Evolutionary conservation across 768 basidiomycete species (phyloP).

Genomic region (Podaxis sp.): DNA sequence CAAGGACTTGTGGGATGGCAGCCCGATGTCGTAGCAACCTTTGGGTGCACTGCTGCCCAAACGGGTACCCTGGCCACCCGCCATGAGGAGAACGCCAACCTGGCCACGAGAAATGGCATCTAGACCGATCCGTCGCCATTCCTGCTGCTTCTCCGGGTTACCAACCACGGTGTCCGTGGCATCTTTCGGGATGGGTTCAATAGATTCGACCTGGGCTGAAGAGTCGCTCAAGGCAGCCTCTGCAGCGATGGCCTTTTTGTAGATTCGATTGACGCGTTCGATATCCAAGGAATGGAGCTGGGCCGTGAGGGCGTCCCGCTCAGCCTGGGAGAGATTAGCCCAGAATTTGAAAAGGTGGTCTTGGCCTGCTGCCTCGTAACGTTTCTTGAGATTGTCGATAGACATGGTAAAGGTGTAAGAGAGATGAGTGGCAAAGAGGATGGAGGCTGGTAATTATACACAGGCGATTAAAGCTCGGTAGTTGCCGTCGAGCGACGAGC

Average conservation of each 20-base stretch:
- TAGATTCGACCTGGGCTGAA: slow-evolving; percentile 42
- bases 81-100: slow-evolving; percentile 96
- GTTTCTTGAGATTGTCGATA: slow-evolving; percentile 52
- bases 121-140: slow-evolving; percentile 81
- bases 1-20: slow-evolving; percentile 89
- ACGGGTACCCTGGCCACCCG: slow-evolving; percentile 96
- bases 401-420: slow-evolving; percentile 43
- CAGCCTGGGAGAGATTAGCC: slow-evolving; percentile 60
- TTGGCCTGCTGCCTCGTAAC: slow-evolving; percentile 81
- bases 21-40: slow-evolving; percentile 96
- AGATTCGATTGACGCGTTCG: slow-evolving; percentile 88
- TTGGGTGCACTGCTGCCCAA: slow-evolving; percentile 92
- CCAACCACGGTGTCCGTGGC: slow-evolving; percentile 61
- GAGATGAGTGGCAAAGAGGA: slow-evolving; percentile 1
- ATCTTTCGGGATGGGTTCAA: slow-evolving; percentile 80
- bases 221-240: slow-evolving; percentile 52
- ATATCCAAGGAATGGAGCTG: slow-evolving; percentile 86
- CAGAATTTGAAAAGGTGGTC: slow-evolving; percentile 89
- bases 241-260: slow-evolving; percentile 66
- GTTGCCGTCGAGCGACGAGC: slow-evolving; percentile 14
- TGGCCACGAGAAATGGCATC: slow-evolving; percentile 76
- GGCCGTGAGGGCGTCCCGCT: slow-evolving; percentile 58
- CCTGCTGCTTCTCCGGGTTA: slow-evolving; percentile 50
- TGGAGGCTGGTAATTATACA: slow-evolving; percentile 9
- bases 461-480: slow-evolving; percentile 15